phyloP scores from a whole-genome alignment of 257 asterid genomes.

The Scutellaria minor region DNA sequence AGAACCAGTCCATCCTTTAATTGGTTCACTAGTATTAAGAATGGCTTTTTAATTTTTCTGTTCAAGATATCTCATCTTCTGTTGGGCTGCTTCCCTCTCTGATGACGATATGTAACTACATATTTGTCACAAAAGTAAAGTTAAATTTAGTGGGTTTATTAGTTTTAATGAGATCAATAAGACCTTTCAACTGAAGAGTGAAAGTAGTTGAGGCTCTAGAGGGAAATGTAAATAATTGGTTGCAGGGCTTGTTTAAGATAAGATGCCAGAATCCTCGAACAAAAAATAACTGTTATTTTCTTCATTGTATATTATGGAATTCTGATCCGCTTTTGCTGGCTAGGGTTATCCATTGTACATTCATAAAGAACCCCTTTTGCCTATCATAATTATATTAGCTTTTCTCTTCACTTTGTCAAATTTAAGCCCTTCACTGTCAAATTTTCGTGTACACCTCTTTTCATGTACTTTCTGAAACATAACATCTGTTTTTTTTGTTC shows the following conservation, averaged over 20 bases:
- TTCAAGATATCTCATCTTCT: background rate
- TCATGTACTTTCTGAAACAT: constrained; percentile 1
- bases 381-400: background rate
- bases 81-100: background rate
- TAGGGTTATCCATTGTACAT: background rate
- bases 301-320: background rate
- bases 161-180: constrained; percentile 1
- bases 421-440: background rate
- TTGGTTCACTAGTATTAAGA: constrained; percentile 13
- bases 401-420: background rate
- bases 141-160: background rate
- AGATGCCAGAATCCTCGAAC: constrained; percentile 23
- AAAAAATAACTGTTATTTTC: background rate
- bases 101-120: background rate
- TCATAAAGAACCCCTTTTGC: background rate
- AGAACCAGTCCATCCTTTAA: background rate
- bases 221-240: constrained; percentile 3
- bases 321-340: too few species aligned
- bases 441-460: background rate
- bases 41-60: background rate
- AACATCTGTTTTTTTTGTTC: constrained; percentile 10
- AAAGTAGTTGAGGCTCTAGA: background rate
- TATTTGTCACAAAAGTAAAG: constrained; percentile 8
- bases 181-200: background rate
- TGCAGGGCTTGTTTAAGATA: background rate